A percentile compares a stretch with the other conserved stretches of the same genome.
Evolutionary conservation across 1,139 yeast species (phyloP).

Genomic region (Geotrichum histeridarum): DNA sequence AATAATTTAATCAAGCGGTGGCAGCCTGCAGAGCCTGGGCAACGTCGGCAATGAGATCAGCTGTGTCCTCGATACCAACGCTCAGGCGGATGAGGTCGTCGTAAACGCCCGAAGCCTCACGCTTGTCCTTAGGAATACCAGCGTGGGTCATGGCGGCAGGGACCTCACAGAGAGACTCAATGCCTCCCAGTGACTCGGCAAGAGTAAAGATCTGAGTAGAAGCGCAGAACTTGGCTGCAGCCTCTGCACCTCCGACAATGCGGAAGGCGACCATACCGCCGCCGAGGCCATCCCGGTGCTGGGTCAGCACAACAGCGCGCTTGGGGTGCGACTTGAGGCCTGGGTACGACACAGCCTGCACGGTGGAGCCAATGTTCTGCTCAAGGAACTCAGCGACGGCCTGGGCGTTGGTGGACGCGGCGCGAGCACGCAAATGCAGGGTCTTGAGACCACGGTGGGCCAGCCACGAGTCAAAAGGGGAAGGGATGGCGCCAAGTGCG

Average conservation of each 20-base stretch:
- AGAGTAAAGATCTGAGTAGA: conserved; percentile 72
- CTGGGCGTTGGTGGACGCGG: conserved; percentile 62
- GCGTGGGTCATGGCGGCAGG: conserved; percentile 94
- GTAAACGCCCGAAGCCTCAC: conserved; percentile 76
- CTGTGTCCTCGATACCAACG: conserved; percentile 83
- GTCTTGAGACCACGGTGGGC: conserved; percentile 92
- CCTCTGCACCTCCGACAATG: conserved; percentile 73
- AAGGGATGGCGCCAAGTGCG: conserved; percentile 85
- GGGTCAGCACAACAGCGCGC: conserved; percentile 59
- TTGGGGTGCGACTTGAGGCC: conserved; percentile 65
- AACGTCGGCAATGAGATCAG: conserved; percentile 70
- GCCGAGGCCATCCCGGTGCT: conserved; percentile 81
- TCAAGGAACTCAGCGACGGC: conserved; percentile 65
- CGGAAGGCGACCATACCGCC: conserved; percentile 93
- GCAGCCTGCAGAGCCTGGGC: conserved; percentile 57
- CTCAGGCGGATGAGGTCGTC: conserved; percentile 79
- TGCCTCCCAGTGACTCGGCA: conserved; percentile 89
- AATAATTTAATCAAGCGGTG: conserved; percentile 8
- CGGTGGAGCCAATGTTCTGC: conserved; percentile 42
- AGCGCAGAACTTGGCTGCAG: conserved; percentile 70
- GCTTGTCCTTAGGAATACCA: conserved; percentile 75
- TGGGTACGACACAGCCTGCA: conserved; percentile 72
- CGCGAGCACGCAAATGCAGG: conserved; percentile 71
- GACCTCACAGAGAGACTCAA: conserved; percentile 79
- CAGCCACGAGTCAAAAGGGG: conserved; percentile 88